These are phyloP conservation scores for Exophiala calicioides DNA, from an alignment of 2,329 filamentous ascomycete genomes.

Conservation along the genomic window DNA sequence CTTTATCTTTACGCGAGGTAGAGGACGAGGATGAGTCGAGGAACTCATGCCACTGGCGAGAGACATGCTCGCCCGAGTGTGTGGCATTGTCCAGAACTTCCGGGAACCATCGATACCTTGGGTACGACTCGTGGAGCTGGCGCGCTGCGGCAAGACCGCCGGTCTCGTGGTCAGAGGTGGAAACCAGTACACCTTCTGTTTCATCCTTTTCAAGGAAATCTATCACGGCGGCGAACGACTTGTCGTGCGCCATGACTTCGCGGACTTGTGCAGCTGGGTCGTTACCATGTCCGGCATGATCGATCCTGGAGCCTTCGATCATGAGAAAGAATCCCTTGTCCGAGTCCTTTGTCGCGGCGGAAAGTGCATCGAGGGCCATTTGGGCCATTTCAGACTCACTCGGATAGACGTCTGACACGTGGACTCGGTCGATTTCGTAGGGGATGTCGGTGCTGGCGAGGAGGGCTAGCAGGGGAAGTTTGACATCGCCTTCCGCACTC, in stretches of 20 bases:
- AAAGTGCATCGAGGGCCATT: slow-evolving; percentile 76
- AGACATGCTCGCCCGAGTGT: slow-evolving; percentile 70
- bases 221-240: slow-evolving; percentile 76
- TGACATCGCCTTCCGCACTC: slow-evolving; percentile 61
- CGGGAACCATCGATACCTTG: slow-evolving; percentile 79
- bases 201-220: slow-evolving; percentile 78
- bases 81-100: slow-evolving; percentile 77
- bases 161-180: slow-evolving; percentile 94
- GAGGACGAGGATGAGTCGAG: slow-evolving; percentile 42
- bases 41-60: slow-evolving; percentile 62
- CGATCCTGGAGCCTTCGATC: slow-evolving; percentile 95
- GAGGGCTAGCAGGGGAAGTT: slow-evolving; percentile 82
- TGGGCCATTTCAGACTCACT: slow-evolving; percentile 88
- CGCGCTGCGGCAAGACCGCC: slow-evolving; percentile 81
- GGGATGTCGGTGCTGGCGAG: slow-evolving; percentile 83
- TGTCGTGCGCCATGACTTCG: slow-evolving; percentile 94
- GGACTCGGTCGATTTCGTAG: slow-evolving; percentile 86
- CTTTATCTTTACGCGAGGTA: slow-evolving; percentile 23
- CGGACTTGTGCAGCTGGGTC: slow-evolving; percentile 82
- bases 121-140: slow-evolving; percentile 65
- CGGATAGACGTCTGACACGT: slow-evolving; percentile 77
- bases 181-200: slow-evolving; percentile 73
- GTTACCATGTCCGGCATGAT: slow-evolving; percentile 87
- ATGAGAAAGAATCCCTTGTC: slow-evolving; percentile 97
- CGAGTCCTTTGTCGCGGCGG: slow-evolving; percentile 75